A percentile compares a stretch with the other conserved stretches of the same genome.
Evolutionary conservation across 208 protist genomes (phyloP).

Genomic region (Porcisia hertigi): DNA sequence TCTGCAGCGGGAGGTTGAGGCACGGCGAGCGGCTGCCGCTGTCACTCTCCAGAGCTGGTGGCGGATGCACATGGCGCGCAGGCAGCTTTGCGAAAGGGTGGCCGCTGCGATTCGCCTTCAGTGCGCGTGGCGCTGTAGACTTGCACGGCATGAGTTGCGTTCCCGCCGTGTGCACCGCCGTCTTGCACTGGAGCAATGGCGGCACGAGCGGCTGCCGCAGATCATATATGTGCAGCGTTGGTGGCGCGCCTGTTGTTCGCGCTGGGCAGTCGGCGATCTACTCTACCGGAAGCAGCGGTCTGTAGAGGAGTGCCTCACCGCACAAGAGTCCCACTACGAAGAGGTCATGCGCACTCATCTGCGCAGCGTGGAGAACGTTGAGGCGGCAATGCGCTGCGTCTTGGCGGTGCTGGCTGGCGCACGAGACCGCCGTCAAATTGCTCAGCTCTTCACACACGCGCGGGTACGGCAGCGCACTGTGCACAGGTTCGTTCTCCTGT

Average conservation of each 20-base stretch:
- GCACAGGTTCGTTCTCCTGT: constrained; percentile 34
- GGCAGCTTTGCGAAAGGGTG: background rate
- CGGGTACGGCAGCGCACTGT: constrained; percentile 42
- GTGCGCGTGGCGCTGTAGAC: constrained; percentile 16
- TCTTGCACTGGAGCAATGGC: constrained; percentile 36
- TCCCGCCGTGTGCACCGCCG: constrained; percentile 31
- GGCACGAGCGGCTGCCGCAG: constrained; percentile 4
- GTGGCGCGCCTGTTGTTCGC: constrained; percentile 36
- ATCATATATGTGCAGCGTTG: constrained; percentile 40
- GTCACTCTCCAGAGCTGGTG: constrained; percentile 54
- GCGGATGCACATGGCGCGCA: constrained; percentile 33
- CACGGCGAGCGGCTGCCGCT: constrained; percentile 28
- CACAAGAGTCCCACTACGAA: constrained; percentile 30
- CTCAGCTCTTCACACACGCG: constrained; percentile 5
- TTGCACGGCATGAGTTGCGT: constrained; percentile 29
- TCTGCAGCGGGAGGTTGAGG: constrained; percentile 11
- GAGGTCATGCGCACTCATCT: constrained; percentile 16
- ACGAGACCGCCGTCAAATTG: constrained; percentile 33
- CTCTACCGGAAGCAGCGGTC: constrained; percentile 27
- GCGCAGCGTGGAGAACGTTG: constrained; percentile 22
- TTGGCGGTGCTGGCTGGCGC: constrained; percentile 61
- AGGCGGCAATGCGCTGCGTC: constrained; percentile 31
- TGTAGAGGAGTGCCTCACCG: constrained; percentile 33
- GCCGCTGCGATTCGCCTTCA: constrained; percentile 13
- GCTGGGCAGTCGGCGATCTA: constrained; percentile 11